Evolutionary conservation across 352 stramenopile species (phyloP).

Genomic region (Plasmopara halstedii): DNA sequence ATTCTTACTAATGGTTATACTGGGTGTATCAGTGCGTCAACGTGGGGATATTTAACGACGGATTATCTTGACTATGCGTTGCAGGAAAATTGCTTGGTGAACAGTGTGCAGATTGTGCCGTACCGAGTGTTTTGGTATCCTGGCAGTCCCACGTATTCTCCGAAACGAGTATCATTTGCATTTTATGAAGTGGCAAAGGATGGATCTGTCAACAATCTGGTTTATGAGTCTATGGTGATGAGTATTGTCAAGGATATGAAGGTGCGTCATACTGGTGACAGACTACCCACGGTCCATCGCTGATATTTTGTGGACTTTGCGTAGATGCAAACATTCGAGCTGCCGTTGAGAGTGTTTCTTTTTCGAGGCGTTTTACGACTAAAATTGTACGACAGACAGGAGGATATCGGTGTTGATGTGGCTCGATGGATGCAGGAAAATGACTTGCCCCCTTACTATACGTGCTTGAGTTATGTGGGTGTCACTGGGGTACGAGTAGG

Average conservation of each 20-base stretch:
- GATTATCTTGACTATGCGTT: conserved; percentile 69
- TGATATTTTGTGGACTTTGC: background rate
- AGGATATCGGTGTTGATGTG: conserved; percentile 45
- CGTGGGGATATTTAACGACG: conserved; percentile 24
- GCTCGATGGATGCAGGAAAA: conserved; percentile 41
- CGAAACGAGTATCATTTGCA: conserved; percentile 43
- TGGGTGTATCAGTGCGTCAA: conserved; percentile 23
- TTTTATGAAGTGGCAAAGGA: conserved; percentile 40
- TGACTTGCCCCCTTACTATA: conserved; percentile 56
- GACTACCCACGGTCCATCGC: background rate
- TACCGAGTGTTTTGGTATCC: conserved; percentile 78
- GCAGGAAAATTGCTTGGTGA: conserved; percentile 33
- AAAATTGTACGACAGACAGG: conserved; percentile 49
- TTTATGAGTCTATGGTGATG: conserved; percentile 53
- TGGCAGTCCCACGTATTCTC: conserved; percentile 59
- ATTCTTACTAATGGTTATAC: conserved; percentile 1
- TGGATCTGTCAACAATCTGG: conserved; percentile 9
- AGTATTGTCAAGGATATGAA: conserved; percentile 53
- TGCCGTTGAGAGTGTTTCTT: conserved; percentile 42
- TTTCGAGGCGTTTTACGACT: conserved; percentile 40
- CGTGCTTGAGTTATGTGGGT: conserved; percentile 69
- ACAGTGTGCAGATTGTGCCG: conserved; percentile 45
- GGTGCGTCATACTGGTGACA: conserved; percentile 6
- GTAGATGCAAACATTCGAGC: conserved; percentile 49
- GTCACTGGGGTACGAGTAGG: no score